Base-by-base conservation (phyloP, 2,329 filamentous ascomycete genomes). In the Dothidotthia symphoricarpi region DNA sequence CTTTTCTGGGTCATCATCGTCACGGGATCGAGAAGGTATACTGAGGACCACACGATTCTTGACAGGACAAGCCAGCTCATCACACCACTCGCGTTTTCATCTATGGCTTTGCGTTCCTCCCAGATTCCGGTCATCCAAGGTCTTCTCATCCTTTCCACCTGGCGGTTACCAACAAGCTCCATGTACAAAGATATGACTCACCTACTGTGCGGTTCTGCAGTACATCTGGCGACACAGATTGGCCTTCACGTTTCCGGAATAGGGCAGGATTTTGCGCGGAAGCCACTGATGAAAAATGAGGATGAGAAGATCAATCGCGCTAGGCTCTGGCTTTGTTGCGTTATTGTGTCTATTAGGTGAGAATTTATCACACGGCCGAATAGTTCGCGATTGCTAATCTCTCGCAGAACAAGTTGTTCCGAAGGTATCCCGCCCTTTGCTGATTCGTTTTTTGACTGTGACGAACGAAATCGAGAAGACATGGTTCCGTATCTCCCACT, bases 101-200 rank as follows among this genome's bases (percentile, higher is more conserved):
- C 63, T 16, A 63, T 67, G 55, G 60, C 63, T 14, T 51, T 64
- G 11, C 59, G 64, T 3, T 57, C 62, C 9, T 64, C 61, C 4
- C 61, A 57, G 9, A 64, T 69, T 35, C 59, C 66, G 11, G 61
- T 66, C 11, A 70, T 70, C 15, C 66, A 69, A 39, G 66, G 63
- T 12, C 49, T 68, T 8, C 42, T 70, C 4, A 57, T 69, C 8
- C 58, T 70, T 9, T 69, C 66, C 31, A 64, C 66, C 13, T 70
- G 68, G 68, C 60, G 66, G 3, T 45, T 69, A 17, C 67, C 68
- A 6, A 64, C 68, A 9, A 67, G 66, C 29, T 69, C 64, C 19
- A 68, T 66, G 59, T 67, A 65, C 47, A 66, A 67, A 28, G 66
- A 69, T 31, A 63, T 64, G 42, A 66, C 62, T n/a, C 60, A 64